Conservation (phyloP, 768 basidiomycete species). For the Mycena pura region DNA sequence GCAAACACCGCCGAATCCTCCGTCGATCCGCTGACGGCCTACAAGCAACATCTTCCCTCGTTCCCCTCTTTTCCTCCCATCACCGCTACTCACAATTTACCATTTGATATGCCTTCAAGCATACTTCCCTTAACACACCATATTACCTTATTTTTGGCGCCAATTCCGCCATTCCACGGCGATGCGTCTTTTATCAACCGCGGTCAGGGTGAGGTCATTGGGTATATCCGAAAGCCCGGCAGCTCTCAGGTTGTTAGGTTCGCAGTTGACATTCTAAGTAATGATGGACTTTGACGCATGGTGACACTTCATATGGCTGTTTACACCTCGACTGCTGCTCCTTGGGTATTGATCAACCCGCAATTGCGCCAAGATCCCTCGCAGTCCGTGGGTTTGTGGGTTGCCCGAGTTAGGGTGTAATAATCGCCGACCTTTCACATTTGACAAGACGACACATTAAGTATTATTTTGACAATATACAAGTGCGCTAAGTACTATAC, state of each 20-base stretch:
- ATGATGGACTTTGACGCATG: neutral
- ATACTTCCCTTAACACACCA: constrained; percentile 31
- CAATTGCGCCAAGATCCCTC: neutral
- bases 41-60: constrained; percentile 60
- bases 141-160: constrained; percentile 25
- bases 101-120: constrained; percentile 2
- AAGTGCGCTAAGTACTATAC: neutral
- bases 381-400: neutral
- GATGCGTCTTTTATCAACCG: constrained; percentile 17
- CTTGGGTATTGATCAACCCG: neutral
- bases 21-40: constrained; percentile 37
- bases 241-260: constrained; percentile 24
- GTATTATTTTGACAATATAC: neutral
- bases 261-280: constrained; percentile 14
- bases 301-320: constrained; percentile 1
- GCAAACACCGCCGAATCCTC: constrained; percentile 34
- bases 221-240: constrained; percentile 37
- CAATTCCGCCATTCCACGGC: constrained; percentile 18
- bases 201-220: constrained; percentile 31
- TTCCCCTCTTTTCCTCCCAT: constrained; percentile 43
- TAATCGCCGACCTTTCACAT: too few relatives aligned
- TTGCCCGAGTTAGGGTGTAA: too few relatives aligned
- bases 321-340: neutral
- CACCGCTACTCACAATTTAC: constrained; percentile 10
- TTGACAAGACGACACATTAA: too few relatives aligned